Evolutionary conservation across 257 asterid genomes (phyloP).

Genomic region (Fraxinus pennsylvanica): DNA sequence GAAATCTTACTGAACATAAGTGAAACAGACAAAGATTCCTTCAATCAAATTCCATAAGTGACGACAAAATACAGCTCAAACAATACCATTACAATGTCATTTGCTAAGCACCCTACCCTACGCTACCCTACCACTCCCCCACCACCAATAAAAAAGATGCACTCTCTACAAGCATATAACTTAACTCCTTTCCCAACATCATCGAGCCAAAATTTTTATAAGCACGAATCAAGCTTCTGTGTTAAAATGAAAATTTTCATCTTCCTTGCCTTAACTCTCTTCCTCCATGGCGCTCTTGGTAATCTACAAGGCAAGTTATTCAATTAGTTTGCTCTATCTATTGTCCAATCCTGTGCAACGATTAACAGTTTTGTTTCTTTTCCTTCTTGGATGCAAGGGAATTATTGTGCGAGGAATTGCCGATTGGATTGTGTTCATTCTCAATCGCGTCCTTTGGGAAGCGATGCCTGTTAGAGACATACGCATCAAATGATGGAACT

Average conservation of each 20-base stretch:
- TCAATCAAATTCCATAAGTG: too few species aligned
- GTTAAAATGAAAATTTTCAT: not conserved
- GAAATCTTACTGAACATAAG: too few species aligned
- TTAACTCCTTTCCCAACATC: not conserved
- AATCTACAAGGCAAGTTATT: not conserved
- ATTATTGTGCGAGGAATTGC: conserved; percentile 33
- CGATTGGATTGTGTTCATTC: conserved; percentile 28
- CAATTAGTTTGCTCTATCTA: too few species aligned
- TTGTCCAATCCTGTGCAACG: not conserved
- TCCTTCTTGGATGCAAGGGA: conserved; percentile 20
- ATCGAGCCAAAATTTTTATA: not conserved
- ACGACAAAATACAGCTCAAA: too few species aligned
- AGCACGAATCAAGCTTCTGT: not conserved
- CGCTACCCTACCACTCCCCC: too few species aligned
- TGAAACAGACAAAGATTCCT: too few species aligned
- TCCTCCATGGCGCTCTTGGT: conserved; percentile 13
- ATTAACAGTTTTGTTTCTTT: not conserved
- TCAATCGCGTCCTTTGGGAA: conserved; percentile 36
- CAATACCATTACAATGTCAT: too few species aligned
- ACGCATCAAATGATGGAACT: conserved; percentile 6
- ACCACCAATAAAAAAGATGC: not conserved
- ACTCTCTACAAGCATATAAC: not conserved
- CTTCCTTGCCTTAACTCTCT: not conserved
- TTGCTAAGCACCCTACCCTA: too few species aligned
- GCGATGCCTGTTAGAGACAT: conserved; percentile 39